Conservation (phyloP, 768 basidiomycete species). For the Mycena epipterygia region DNA sequence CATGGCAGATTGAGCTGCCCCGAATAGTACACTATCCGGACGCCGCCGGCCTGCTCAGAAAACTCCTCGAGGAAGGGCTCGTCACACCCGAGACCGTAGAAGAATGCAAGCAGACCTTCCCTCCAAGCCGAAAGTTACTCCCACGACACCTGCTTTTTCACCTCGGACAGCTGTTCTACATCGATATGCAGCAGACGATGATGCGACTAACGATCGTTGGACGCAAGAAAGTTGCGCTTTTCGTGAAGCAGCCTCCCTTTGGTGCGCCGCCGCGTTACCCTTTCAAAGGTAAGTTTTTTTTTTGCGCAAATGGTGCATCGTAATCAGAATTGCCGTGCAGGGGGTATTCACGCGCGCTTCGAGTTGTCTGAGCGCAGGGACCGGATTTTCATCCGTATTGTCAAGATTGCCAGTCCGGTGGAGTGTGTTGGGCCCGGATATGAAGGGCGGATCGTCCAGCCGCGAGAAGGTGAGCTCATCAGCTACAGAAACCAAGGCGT, state of each 20-base stretch:
- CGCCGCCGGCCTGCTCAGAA: neutral
- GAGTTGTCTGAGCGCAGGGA: neutral
- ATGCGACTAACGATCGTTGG: slow-evolving; percentile 14
- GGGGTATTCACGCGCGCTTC: slow-evolving; percentile 22
- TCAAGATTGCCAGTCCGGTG: slow-evolving; percentile 7
- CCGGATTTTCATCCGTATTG: slow-evolving; percentile 9
- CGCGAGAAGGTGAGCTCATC: slow-evolving; percentile 7
- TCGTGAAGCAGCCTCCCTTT: neutral
- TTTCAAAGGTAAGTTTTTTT: slow-evolving; percentile 10
- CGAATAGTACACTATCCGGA: neutral
- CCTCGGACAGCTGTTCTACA: slow-evolving; percentile 8
- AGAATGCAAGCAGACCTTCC: neutral
- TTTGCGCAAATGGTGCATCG: neutral
- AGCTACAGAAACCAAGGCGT: neutral
- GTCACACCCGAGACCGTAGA: neutral
- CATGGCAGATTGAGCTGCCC: slow-evolving; percentile 24
- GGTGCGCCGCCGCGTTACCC: neutral
- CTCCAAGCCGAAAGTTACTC: too few species aligned
- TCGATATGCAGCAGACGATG: neutral
- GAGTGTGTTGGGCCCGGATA: neutral
- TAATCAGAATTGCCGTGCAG: neutral
- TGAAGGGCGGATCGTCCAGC: neutral
- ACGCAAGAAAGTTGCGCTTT: neutral
- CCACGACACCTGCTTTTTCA: neutral
- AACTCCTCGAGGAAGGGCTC: neutral